Evolutionary conservation across 345 rosid genomes (phyloP), one percentile per base, ranked within the genome.

Genomic region (Citrus inodora): DNA sequence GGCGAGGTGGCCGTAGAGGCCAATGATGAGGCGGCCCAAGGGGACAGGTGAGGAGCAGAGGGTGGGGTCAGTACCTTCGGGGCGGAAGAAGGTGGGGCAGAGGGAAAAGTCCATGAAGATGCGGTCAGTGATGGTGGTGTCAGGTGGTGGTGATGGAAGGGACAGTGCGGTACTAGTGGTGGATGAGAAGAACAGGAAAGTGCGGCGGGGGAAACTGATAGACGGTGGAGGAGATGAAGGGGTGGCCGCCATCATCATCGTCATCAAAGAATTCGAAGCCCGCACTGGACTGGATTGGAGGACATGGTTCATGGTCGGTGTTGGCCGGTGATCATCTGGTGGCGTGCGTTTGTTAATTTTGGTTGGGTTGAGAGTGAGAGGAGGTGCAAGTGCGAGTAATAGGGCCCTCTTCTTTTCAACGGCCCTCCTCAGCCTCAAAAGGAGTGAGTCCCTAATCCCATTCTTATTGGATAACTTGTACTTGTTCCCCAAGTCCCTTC

Each of bases 61-160:
- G 67, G 85, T 86, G 86, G 83, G 76, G 87, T 76, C 55, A 85
- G 84, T 77, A 86, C 75, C 37, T 64, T 90, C 89, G 33, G 92
- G 81, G 75, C 94, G 91, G 89, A 85, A 85, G 89, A 87, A 90
- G 82, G 85, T 88, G 30, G 97, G 89, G 78, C 98, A 91, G 80
- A 93, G 80, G 83, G 94, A 87, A 91, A 95, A 92, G 83, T 95
- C 98, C 79, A 95, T 83, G 92, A 88, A 95, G 78, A 95, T 83
- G 8, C 98, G 92, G 87, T 93, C 93, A 56, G 98, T 95, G 77
- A 95, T 91, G 70, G 94, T 91, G 77, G 93, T 81, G 89, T 95
- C 92, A 9, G 80, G 82, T 1, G 84, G 79, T 0, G 76, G 74
- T 19, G 82, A 17, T 1, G 65, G 85, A 79, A 78, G 77, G 80